Percentiles rank a stretch among this genome's conserved stretches.
These are phyloP conservation scores for Xylaria sp. DNA, from an alignment of 2,329 filamentous ascomycete genomes.

Conservation along the genomic window DNA sequence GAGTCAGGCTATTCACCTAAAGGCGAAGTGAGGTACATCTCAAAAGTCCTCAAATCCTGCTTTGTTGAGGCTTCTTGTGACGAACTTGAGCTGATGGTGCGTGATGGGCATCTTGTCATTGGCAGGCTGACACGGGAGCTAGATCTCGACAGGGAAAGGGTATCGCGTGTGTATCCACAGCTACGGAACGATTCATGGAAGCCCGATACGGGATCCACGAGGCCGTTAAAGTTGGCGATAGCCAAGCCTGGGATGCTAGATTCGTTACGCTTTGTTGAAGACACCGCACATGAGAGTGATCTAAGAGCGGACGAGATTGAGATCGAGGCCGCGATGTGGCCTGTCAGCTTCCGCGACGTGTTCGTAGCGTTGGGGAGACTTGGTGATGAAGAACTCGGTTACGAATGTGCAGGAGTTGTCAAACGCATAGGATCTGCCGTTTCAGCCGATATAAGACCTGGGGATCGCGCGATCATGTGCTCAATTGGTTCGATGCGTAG, in stretches of 20 bases:
- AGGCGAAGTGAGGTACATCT: not conserved
- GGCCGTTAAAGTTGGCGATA: not conserved
- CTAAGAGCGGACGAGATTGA: slow-evolving; percentile 37
- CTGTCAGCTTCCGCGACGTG: slow-evolving; percentile 30
- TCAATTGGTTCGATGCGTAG: not conserved
- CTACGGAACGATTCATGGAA: not conserved
- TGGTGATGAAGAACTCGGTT: slow-evolving; percentile 4
- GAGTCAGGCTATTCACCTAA: not conserved
- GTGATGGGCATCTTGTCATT: not conserved
- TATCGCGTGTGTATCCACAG: not conserved
- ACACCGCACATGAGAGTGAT: not conserved
- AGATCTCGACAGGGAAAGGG: not conserved
- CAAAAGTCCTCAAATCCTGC: not conserved
- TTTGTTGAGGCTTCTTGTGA: not conserved
- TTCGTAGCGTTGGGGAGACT: slow-evolving; percentile 23
- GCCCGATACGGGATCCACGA: not conserved
- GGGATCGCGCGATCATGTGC: slow-evolving; percentile 6
- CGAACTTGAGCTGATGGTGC: not conserved
- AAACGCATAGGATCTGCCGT: not conserved
- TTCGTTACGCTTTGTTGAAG: slow-evolving; percentile 4
- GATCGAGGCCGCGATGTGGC: slow-evolving; percentile 31
- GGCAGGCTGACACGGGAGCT: not conserved
- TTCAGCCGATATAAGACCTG: not conserved
- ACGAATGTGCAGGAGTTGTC: slow-evolving; percentile 31
- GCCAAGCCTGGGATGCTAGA: not conserved